A percentile compares a stretch with the other conserved stretches of the same genome.
Evolutionary conservation across 176 grass and related monocot species (phyloP).

Genomic region (Zea mays): Zm-B73-REFERENCE-NAM-5.0 NC_050105.1:67998001-67998500

Average conservation of each 20-base stretch:
- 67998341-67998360: neutral
- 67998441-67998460: neutral
- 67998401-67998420: neutral
- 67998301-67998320: neutral
- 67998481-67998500: neutral
- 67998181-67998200: neutral
- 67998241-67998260: too few relatives aligned
- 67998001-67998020: too few relatives aligned
- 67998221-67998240: neutral
- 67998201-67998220: neutral
- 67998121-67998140: neutral
- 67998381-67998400: too few relatives aligned
- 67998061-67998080: too few relatives aligned
- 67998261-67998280: neutral
- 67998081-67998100: too few relatives aligned
- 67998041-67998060: too few relatives aligned
- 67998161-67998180: neutral
- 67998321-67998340: neutral
- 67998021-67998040: too few relatives aligned
- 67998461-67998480: neutral
- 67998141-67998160: neutral
- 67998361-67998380: too few relatives aligned
- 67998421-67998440: too few relatives aligned
- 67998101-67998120: too few relatives aligned
- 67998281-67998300: neutral